Conservation (phyloP, 345 rosid species). For the Arabis hirsuta region DNA sequence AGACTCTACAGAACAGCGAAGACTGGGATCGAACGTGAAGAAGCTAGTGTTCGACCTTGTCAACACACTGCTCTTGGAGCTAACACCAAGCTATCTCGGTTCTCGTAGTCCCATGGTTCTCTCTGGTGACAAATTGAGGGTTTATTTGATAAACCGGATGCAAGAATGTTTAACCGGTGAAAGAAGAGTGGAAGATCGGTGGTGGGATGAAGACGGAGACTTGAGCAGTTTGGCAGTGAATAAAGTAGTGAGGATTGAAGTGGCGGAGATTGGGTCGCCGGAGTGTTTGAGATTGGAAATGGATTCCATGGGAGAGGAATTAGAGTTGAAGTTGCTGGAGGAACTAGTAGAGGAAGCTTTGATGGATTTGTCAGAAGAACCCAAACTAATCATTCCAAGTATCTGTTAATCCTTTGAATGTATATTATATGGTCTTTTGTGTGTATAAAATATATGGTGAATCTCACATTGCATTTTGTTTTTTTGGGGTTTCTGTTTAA, state of each 20-base stretch:
- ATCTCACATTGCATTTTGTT: constrained; percentile 1
- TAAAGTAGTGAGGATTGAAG: constrained; percentile 72
- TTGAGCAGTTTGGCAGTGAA: constrained; percentile 67
- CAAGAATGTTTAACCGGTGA: constrained; percentile 65
- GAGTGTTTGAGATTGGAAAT: constrained; percentile 63
- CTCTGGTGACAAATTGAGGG: constrained; percentile 43
- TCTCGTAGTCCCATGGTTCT: constrained; percentile 13
- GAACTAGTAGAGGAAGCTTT: constrained; percentile 84
- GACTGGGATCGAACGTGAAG: constrained; percentile 55
- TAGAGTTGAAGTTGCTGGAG: constrained; percentile 72
- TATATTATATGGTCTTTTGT: constrained; percentile 32
- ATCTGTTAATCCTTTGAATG: constrained; percentile 26
- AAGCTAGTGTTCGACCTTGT: constrained; percentile 79
- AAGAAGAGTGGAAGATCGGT: constrained; percentile 42
- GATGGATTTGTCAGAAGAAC: constrained; percentile 49
- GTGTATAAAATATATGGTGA: constrained; percentile 36
- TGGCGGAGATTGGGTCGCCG: constrained; percentile 71
- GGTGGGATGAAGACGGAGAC: constrained; percentile 59
- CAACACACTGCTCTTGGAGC: constrained; percentile 58
- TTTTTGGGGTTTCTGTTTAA: neutral
- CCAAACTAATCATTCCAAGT: constrained; percentile 17
- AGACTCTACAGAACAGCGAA: constrained; percentile 56
- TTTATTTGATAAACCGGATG: constrained; percentile 59
- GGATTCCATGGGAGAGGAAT: constrained; percentile 59
- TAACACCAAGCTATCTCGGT: constrained; percentile 50